These are phyloP conservation scores for Kondoa subrosea DNA, from an alignment of 768 basidiomycete genomes.

Conservation along the genomic window DNA sequence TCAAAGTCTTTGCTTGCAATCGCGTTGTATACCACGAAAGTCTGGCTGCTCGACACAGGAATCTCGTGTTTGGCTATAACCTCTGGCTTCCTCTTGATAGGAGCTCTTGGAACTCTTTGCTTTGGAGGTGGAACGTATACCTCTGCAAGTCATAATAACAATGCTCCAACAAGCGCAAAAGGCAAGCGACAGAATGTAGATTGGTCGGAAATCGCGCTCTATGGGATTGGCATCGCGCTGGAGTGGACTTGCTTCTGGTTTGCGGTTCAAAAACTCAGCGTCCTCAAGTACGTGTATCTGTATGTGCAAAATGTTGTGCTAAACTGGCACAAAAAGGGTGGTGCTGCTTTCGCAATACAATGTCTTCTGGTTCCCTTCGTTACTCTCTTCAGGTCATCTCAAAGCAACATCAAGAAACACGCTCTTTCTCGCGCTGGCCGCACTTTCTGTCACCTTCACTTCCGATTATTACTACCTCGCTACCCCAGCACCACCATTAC, in stretches of 20 bases:
- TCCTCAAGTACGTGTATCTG: conserved; percentile 17
- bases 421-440: background rate
- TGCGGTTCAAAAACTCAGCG: conserved; percentile 36
- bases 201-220: conserved; percentile 3
- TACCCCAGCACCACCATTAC: background rate
- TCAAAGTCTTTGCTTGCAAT: conserved; percentile 26
- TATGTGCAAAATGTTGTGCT: too few relatives aligned
- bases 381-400: background rate
- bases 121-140: background rate
- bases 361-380: conserved; percentile 6
- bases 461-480: background rate
- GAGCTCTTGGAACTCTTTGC: background rate
- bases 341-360: conserved; percentile 6
- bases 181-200: conserved; percentile 10
- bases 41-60: conserved; percentile 24
- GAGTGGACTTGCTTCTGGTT: conserved; percentile 36
- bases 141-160: background rate
- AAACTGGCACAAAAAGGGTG: too few relatives aligned
- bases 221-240: conserved; percentile 40
- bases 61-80: conserved; percentile 11
- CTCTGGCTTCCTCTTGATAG: conserved; percentile 8
- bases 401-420: background rate
- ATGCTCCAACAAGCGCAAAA: background rate
- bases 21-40: conserved; percentile 21
- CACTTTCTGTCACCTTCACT: background rate